A percentile compares a stretch with the other conserved stretches of the same genome.
These are phyloP conservation scores for Tulasnella sp. DNA, from an alignment of 768 basidiomycete species.

Conservation along the genomic window DNA sequence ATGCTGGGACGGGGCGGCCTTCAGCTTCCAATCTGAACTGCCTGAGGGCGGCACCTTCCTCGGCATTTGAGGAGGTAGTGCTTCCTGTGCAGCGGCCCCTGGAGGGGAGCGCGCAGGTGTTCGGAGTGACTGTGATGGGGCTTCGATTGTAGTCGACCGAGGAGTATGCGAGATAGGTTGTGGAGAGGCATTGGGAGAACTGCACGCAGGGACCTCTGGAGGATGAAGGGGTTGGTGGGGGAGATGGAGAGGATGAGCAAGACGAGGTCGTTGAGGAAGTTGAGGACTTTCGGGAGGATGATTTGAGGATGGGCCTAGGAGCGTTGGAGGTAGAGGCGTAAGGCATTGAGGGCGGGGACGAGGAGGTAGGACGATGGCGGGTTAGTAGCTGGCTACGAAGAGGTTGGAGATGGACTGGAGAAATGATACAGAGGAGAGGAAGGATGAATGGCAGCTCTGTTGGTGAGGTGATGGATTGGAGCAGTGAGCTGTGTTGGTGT, in stretches of 20 bases:
- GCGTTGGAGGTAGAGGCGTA: neutral
- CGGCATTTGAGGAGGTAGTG: conserved; percentile 3
- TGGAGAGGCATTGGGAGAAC: conserved; percentile 9
- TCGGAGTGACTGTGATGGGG: conserved; percentile 12
- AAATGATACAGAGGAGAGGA: too few relatives aligned
- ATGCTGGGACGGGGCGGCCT: conserved; percentile 3
- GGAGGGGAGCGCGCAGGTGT: conserved; percentile 1
- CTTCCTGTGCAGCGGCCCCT: conserved; percentile 10
- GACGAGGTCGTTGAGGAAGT: conserved; percentile 9
- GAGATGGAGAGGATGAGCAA: conserved; percentile 4
- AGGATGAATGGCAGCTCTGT: too few relatives aligned
- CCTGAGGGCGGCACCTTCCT: conserved; percentile 3
- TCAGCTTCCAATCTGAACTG: conserved; percentile 9
- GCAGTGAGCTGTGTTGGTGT: too few relatives aligned
- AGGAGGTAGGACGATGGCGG: neutral
- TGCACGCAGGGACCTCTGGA: conserved; percentile 3
- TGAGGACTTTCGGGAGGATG: conserved; percentile 11
- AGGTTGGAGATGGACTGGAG: too few relatives aligned
- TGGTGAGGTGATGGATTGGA: too few relatives aligned
- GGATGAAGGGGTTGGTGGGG: neutral
- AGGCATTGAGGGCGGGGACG: neutral
- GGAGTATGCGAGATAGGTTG: conserved; percentile 10
- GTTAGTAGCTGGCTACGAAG: neutral
- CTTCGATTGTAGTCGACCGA: conserved; percentile 12
- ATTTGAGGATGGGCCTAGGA: conserved; percentile 15